Conservation (phyloP, 2,329 filamentous ascomycete genomes). For the Colletotrichum euphorbiae region DNA sequence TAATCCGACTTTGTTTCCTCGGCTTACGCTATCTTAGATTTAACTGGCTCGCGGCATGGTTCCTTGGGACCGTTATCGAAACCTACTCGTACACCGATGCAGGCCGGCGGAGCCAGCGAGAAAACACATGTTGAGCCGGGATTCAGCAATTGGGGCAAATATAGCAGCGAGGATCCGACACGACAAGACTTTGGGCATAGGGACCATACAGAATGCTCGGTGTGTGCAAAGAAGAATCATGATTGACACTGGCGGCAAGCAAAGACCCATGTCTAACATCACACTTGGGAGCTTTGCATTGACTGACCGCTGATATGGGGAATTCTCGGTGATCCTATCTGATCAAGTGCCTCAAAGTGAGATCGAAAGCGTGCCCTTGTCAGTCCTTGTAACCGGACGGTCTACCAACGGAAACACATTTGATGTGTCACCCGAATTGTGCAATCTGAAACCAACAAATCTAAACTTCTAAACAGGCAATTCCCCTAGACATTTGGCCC, state of each 20-base stretch:
- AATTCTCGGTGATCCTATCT: constrained; percentile 8
- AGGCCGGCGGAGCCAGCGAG: constrained; percentile 3
- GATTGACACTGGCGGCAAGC: neutral
- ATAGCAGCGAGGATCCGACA: constrained; percentile 14
- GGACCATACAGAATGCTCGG: neutral
- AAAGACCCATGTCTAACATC: neutral
- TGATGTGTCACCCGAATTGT: neutral
- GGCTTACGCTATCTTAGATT: rapidly evolving
- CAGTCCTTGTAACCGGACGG: neutral
- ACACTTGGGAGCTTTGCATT: neutral
- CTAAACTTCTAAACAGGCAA: constrained; percentile 2
- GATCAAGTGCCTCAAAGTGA: neutral
- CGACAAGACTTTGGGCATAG: neutral
- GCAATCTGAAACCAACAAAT: constrained; percentile 14
- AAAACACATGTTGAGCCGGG: neutral
- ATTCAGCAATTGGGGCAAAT: neutral
- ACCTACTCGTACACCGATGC: constrained; percentile 6
- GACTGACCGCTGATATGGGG: neutral
- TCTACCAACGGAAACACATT: constrained; percentile 16
- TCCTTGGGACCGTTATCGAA: neutral
- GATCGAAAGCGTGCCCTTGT: neutral
- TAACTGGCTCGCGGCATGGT: constrained; percentile 24
- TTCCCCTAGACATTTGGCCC: neutral
- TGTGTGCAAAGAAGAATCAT: neutral
- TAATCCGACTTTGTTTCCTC: constrained; percentile 15